A percentile compares a stretch with the other conserved stretches of the same genome.
Evolutionary conservation across 2,329 filamentous ascomycete species (phyloP).

Genomic region (Talaromyces rugulosus): DNA sequence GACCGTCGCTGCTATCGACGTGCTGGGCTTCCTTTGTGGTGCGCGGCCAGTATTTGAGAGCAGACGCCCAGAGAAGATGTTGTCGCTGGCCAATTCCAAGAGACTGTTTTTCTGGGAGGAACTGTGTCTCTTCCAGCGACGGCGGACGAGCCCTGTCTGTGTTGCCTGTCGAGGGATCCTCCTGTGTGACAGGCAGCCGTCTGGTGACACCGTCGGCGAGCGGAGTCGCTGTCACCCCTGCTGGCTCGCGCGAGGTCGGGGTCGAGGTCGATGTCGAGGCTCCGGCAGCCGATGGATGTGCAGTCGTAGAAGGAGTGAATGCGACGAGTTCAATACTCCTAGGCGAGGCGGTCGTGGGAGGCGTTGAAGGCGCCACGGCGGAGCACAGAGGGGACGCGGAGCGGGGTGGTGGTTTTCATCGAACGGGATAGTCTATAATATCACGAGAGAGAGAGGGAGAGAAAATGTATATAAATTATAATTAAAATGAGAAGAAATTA

Average conservation of each 20-base stretch:
- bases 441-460: neutral
- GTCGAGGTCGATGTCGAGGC: neutral
- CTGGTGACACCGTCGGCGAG: slow-evolving; percentile 3
- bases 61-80: slow-evolving; percentile 31
- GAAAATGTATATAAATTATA: neutral
- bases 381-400: neutral
- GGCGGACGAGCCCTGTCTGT: neutral
- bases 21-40: slow-evolving; percentile 2
- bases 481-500: neutral
- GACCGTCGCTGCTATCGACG: neutral
- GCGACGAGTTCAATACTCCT: slow-evolving; percentile 31
- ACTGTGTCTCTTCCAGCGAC: too few species aligned
- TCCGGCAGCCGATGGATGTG: neutral
- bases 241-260: neutral
- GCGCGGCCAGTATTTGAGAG: slow-evolving; percentile 23
- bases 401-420: neutral
- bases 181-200: slow-evolving; percentile 7
- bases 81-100: neutral
- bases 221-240: neutral
- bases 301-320: slow-evolving; percentile 13
- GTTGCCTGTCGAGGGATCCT: slow-evolving; percentile 1
- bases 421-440: neutral
- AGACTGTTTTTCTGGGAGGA: neutral
- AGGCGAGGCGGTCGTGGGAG: slow-evolving; percentile 13
- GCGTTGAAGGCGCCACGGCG: slow-evolving; percentile 19